Base-by-base conservation (phyloP, 805 yeast species). In the Nakazawaea anatomiae region DNA sequence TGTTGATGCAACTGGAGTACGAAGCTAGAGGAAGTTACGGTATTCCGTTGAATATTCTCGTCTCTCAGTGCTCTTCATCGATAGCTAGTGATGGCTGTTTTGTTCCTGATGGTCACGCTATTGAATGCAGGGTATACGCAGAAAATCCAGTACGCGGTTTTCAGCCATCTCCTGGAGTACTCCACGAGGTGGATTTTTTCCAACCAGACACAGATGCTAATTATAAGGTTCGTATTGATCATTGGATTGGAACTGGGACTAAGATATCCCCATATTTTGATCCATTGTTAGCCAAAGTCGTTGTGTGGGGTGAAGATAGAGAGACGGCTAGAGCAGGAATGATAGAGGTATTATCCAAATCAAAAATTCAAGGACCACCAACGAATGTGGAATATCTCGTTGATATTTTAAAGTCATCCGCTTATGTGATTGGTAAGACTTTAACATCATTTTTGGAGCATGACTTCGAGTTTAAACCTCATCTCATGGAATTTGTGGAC, bases 221-320 rank as follows among this genome's bases (percentile, higher is more conserved):
- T 14, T 52, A 38, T 42, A 52, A 39, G 11, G 51, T 60, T 11
- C 57, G 65, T 56, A 38, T 60, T 44, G 65, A 61, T 50, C 63
- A 60, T 42, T 61, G 65, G 65, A 52, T 61, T 34, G 53, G 58
- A 8, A 58, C 64, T 10, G 66, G 66, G 40, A 51, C 56, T 28
- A 58, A 58, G 27, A 51, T 62, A 14, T 60, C 66, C 9, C 67
- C 67, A 11, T 63, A 63, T 44, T 63, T 62, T 57, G 67, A 63
- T 52, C 67, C 67, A 2, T 54, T 63, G 28, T 48, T 63, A 31
- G 67, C 64, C 7, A 63, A 63, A 45, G 55, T 62, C 18, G 60
- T 64, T 60, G 63, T 58, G 12, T 59, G 61, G 62, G 62, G 59
- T 14, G 51, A 54, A 3, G 48, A 44, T 34, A 58, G 66, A 51